Base-by-base conservation (phyloP, 2,329 filamentous ascomycete genomes). In the Aspergillus jensenii region DNA sequence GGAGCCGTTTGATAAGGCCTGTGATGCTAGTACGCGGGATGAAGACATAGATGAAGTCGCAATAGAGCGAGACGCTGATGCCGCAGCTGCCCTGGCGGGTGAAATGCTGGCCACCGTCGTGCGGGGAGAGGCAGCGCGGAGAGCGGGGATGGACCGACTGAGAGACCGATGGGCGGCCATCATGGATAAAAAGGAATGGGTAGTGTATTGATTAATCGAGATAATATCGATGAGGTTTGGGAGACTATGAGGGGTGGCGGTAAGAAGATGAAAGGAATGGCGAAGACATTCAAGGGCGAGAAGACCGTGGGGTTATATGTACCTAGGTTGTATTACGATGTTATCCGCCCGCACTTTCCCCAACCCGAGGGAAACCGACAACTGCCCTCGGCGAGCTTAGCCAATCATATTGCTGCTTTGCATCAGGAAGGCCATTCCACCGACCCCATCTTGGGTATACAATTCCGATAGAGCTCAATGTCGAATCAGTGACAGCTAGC, bases 81-180 rank as follows among this genome's bases (percentile, higher is more conserved):
- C 62, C 52, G 65, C 48, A 39, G 60, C 59, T 25, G 55, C 64
- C 59, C 68, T 67, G 54, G 69, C 61, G 35, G 61, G 56, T 21
- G 63, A 60, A 31, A 59, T 46, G 40, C 53, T 61, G 64, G 65
- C 62, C 47, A 70, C 55, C 33, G 67, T 59, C 58, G 67, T 74
- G 71, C 71, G 72, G 73, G 73, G 73, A 69, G 67, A 63, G 15
- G 62, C 63, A 56, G 67, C 68, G 65, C 69, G 71, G 65, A 77
- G 72, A 67, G 74, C 65, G 69, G 75, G 73, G 68, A 76, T 65
- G 56, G 72, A 71, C 52, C 69, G 67, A 59, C 68, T 62, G 60
- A 75, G 57, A 47, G 72, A 74, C 65, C 71, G 73, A 63, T 71
- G 66, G 65, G 73, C 71, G 64, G 73, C 72, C 73, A 76, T 76